These are phyloP conservation scores for Umbelopsis sp. DNA, from an alignment of 192 early-diverging fungal genomes.

Conservation along the genomic window DNA sequence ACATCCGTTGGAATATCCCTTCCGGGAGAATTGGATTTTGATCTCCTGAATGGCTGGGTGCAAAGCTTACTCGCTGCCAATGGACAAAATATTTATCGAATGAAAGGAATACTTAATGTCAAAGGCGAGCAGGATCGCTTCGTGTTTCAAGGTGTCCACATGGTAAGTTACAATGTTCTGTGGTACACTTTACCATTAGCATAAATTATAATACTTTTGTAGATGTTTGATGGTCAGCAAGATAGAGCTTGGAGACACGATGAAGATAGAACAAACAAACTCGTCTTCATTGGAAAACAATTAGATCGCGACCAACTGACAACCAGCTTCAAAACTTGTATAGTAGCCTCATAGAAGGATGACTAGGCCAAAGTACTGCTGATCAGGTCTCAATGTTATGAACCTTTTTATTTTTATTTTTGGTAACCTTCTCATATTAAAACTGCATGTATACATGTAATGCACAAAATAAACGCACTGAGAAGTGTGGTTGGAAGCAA, in stretches of 20 bases:
- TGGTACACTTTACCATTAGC: not conserved
- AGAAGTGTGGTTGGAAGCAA: too few relatives aligned
- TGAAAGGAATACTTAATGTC: slow-evolving; percentile 34
- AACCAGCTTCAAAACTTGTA: slow-evolving; percentile 21
- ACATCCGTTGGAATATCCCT: slow-evolving; percentile 28
- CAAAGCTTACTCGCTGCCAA: slow-evolving; percentile 7
- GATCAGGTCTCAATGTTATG: too few relatives aligned
- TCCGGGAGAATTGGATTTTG: slow-evolving; percentile 23
- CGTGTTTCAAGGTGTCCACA: slow-evolving; percentile 40
- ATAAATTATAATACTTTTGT: not conserved
- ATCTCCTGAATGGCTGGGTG: slow-evolving; percentile 22
- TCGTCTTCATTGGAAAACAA: slow-evolving; percentile 31
- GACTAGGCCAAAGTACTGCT: not conserved
- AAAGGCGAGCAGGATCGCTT: slow-evolving; percentile 30
- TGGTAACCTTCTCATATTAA: too few relatives aligned
- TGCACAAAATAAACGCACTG: too few relatives aligned
- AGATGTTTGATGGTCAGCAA: slow-evolving; percentile 30
- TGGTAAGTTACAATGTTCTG: slow-evolving; percentile 14
- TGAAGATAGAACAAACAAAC: slow-evolving; percentile 23
- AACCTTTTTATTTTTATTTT: too few relatives aligned
- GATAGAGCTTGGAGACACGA: slow-evolving; percentile 21
- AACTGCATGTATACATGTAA: too few relatives aligned
- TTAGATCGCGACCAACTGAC: not conserved
- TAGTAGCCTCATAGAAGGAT: not conserved
- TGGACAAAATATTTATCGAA: slow-evolving; percentile 29